phyloP scores from a whole-genome alignment of 306 rosid genomes.

The Medicago lupulina region DNA sequence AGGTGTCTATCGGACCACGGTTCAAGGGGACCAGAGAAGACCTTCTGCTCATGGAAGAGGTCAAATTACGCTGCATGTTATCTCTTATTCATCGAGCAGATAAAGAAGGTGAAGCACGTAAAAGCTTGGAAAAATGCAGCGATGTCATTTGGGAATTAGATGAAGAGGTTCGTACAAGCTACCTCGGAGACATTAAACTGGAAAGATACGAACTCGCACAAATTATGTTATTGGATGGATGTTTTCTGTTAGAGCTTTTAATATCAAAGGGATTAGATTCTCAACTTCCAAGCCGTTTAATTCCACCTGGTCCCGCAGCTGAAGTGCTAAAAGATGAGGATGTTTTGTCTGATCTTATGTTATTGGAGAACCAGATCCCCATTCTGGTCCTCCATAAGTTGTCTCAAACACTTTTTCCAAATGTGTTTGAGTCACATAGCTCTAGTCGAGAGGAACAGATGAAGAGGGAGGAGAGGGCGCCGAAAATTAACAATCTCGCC shows the following conservation, averaged over 20 bases:
- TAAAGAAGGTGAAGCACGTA: no score
- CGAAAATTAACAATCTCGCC: not conserved
- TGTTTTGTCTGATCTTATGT: slow-evolving; percentile 21
- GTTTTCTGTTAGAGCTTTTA: slow-evolving; percentile 42
- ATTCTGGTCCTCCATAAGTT: not conserved
- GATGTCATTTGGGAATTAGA: not conserved
- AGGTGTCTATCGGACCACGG: slow-evolving; percentile 27
- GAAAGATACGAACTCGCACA: not conserved
- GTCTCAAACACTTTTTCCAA: not conserved
- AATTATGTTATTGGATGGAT: slow-evolving; percentile 31
- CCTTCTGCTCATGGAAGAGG: not conserved
- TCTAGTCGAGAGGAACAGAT: no score
- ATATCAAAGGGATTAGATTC: not conserved
- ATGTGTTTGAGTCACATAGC: not conserved
- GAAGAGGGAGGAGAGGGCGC: not conserved
- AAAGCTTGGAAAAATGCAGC: not conserved
- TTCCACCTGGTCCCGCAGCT: not conserved
- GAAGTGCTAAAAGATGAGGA: not conserved
- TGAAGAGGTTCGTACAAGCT: not conserved
- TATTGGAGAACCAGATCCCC: slow-evolving; percentile 34
- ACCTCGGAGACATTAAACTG: not conserved
- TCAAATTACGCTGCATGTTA: not conserved
- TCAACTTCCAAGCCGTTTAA: not conserved
- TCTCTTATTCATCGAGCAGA: not conserved
- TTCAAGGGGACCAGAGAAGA: slow-evolving; percentile 1